Conservation (phyloP, 208 protist genomes). For the Trypanosoma caninum region DNA sequence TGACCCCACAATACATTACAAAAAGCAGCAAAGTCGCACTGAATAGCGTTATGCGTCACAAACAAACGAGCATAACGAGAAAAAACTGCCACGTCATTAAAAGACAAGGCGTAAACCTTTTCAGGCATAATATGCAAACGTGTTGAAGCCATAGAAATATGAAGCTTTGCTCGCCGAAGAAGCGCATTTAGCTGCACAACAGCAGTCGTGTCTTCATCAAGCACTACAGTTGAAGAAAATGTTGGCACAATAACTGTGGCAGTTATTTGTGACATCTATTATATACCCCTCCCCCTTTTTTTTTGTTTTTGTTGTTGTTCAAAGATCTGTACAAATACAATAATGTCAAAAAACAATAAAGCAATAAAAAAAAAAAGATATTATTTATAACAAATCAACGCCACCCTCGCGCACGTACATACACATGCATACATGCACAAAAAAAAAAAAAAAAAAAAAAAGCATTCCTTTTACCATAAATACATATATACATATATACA, state of each 20-base stretch:
- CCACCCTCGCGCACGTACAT: background rate
- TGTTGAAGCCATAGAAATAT: slow-evolving; percentile 40
- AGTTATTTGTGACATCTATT: background rate
- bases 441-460: slow-evolving; percentile 29
- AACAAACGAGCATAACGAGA: slow-evolving; percentile 35
- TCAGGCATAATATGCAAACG: slow-evolving; percentile 63
- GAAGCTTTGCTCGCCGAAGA: slow-evolving; percentile 37
- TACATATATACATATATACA: background rate
- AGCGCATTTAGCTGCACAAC: slow-evolving; percentile 35
- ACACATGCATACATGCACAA: slow-evolving; percentile 20
- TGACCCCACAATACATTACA: slow-evolving; percentile 64
- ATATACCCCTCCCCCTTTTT: background rate
- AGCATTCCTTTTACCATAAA: background rate
- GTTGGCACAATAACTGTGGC: background rate
- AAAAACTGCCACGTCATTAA: slow-evolving; percentile 35
- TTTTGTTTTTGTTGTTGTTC: slow-evolving; percentile 3
- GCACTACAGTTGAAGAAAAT: background rate
- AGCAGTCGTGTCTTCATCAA: slow-evolving; percentile 18
- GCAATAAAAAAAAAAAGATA: too few species aligned
- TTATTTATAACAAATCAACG: too few species aligned
- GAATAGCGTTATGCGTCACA: slow-evolving; percentile 28
- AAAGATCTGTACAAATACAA: too few species aligned
- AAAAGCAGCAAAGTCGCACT: slow-evolving; percentile 61
- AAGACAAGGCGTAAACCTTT: slow-evolving; percentile 42
- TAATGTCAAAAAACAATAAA: too few species aligned